Evolutionary conservation across 2,329 filamentous ascomycete genomes (phyloP), one percentile per base, ranked within the genome.

Genomic region (Clonostachys chloroleuca): DNA sequence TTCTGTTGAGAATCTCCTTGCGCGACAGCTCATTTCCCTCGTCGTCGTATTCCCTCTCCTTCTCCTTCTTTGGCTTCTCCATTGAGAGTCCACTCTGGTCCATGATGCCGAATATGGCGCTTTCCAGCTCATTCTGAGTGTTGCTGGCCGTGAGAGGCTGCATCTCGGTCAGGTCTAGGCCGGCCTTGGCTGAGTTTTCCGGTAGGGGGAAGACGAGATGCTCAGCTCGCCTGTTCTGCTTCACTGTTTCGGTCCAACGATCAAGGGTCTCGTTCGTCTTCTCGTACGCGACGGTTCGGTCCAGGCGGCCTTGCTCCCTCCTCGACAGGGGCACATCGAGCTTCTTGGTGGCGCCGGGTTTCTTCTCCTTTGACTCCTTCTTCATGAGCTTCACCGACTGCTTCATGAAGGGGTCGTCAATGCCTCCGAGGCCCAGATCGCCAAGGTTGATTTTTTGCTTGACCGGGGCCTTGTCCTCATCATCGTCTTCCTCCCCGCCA

Each of bases 191-290:
- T 49, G 84, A 81, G 37, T 84, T 86, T 57, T 90, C 86, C 4
- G 86, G 79, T 0, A 97, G 76, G 6, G 94, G 94, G 59, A 99
- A 99, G 17, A 85, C 77, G 12, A 99, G 74, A 64, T 96, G 90
- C 53, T 97, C 94, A 2, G 92, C 92, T 56, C 90, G 81, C 50
- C 94, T 86, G 65, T 96, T 96, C 34, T 89, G 83, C 69, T 96
- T 95, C 59, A 99, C 91, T 0, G 94, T 97, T 51, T 96, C 92
- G 34, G 86, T 86, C 94, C 94, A 99, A 57, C 90, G 83, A 52
- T 89, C 84, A 24, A 99, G 74, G 0, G 91, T 92, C 65, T 96
- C 86, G 59, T 95, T 96, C 44, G 90, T 92, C 73, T 96, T 92
- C 35, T 91, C 83, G 57, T 92, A 95, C 4, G 94, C 94, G 20